Evolutionary conservation across 805 yeast genomes (phyloP), one percentile per base, ranked within the genome.

Genomic region (Saturnispora sanitii): DNA sequence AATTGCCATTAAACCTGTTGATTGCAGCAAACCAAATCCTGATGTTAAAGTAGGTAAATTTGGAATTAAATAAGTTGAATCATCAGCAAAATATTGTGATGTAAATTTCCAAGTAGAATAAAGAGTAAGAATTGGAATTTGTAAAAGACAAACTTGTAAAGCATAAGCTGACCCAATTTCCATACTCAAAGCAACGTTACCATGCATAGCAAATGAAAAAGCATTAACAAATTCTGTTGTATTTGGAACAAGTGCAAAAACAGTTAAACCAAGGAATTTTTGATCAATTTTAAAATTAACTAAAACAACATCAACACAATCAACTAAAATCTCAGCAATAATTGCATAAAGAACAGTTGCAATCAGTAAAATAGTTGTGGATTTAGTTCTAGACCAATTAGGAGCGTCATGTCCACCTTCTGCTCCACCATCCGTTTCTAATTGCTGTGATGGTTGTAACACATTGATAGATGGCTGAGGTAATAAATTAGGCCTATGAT

Each of bases 121-220:
- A 11, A 90, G 55, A 9, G 87, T 94, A 55, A 92, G 71, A 2
- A 92, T 79, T 1, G 98, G 98, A 35, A 92, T 84, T 58, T 92
- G 98, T 49, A 92, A 69, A 44, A 92, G 66, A 51, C 95, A 90
- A 13, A 92, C 98, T 60, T 92, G 98, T 44, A 92, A 68, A 0
- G 95, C 98, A 57, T 92, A 92, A 0, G 98, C 98, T 47, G 94
- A 79, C 45, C 98, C 98, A 60, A 92, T 92, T 57, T 92, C 98
- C 95, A 92, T 84, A 2, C 95, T 84, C 35, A 92, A 66, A 1
- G 98, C 95, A 41, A 92, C 95, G 50, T 92, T 92, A 1, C 98
- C 98, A 51, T 90, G 78, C 50, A 86, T 77, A 0, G 98, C 98
- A 66, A 92, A 92, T 20, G 96, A 87, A 43, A 92, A 88, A 52